Conservation (phyloP, 805 yeast species). For the Ogataea dorogensis region DNA sequence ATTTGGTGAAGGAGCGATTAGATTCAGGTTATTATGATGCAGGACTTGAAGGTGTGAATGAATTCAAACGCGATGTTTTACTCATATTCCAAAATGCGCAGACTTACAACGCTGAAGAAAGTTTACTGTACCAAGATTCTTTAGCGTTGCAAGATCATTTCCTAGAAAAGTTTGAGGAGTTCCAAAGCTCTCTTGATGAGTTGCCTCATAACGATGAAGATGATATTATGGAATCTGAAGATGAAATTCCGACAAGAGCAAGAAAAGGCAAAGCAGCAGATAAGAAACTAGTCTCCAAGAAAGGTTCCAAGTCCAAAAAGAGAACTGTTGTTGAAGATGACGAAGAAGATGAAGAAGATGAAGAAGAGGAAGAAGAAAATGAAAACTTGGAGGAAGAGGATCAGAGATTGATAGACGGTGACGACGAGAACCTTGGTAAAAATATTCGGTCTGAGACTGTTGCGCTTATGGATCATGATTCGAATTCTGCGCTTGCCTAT, state of each 20-base stretch:
- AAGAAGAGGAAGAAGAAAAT: conserved; percentile 10
- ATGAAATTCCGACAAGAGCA: conserved; percentile 3
- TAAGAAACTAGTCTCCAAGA: too few relatives aligned
- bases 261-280: conserved; percentile 1
- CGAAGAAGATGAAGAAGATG: conserved; percentile 7
- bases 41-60: conserved; percentile 48
- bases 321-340: conserved; percentile 15
- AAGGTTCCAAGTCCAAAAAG: conserved; percentile 5
- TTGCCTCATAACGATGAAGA: conserved; percentile 24
- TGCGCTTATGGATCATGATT: background rate
- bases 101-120: conserved; percentile 69
- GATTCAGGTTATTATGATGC: conserved; percentile 51
- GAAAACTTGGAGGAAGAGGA: background rate
- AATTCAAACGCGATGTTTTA: conserved; percentile 55
- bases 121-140: conserved; percentile 74
- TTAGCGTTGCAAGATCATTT: conserved; percentile 54
- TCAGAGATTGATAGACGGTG: conserved; percentile 8
- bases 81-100: conserved; percentile 79
- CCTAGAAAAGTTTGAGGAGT: conserved; percentile 38
- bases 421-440: conserved; percentile 8
- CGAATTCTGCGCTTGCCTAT: background rate
- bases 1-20: conserved; percentile 52
- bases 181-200: conserved; percentile 29
- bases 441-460: background rate
- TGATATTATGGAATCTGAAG: conserved; percentile 5